Evolutionary conservation across 495 filamentous ascomycete genomes (phyloP).

Genomic region (Penicillium crystallinum): DNA sequence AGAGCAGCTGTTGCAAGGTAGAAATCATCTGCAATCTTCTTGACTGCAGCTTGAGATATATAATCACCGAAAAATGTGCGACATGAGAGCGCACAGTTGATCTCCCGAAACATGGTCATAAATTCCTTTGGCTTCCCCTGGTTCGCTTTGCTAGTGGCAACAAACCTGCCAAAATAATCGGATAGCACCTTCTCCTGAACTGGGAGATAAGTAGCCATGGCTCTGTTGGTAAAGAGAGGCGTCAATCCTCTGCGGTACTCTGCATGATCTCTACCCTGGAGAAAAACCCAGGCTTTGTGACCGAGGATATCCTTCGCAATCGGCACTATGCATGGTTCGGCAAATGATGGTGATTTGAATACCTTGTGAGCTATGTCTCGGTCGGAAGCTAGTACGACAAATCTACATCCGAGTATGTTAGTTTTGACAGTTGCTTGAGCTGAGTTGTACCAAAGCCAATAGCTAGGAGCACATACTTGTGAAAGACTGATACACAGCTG

Average conservation of each 20-base stretch:
- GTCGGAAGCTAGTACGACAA: constrained; percentile 89
- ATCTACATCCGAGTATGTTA: constrained; percentile 46
- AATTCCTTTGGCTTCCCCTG: constrained; percentile 63
- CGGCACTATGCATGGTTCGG: constrained; percentile 91
- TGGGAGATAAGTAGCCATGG: constrained; percentile 79
- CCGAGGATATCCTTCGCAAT: constrained; percentile 84
- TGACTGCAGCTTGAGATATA: constrained; percentile 53
- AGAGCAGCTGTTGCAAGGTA: constrained; percentile 89
- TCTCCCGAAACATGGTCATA: constrained; percentile 82
- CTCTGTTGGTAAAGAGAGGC: constrained; percentile 81
- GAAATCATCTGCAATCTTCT: constrained; percentile 92
- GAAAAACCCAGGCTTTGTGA: constrained; percentile 85
- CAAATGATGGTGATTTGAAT: constrained; percentile 82
- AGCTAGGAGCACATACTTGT: constrained; percentile 61
- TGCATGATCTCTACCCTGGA: constrained; percentile 82
- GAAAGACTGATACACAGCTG: constrained; percentile 92
- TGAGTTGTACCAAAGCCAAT: not conserved
- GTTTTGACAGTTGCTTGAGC: not conserved
- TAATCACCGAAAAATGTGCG: constrained; percentile 49
- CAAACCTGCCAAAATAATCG: constrained; percentile 70
- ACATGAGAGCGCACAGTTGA: constrained; percentile 86
- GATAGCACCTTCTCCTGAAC: constrained; percentile 81
- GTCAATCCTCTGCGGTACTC: constrained; percentile 92
- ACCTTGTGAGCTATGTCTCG: constrained; percentile 89
- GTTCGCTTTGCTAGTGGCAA: constrained; percentile 57